These are phyloP conservation scores for Sambucus nigra DNA, from an alignment of 129 eudicot genomes.

Conservation along the genomic window DNA sequence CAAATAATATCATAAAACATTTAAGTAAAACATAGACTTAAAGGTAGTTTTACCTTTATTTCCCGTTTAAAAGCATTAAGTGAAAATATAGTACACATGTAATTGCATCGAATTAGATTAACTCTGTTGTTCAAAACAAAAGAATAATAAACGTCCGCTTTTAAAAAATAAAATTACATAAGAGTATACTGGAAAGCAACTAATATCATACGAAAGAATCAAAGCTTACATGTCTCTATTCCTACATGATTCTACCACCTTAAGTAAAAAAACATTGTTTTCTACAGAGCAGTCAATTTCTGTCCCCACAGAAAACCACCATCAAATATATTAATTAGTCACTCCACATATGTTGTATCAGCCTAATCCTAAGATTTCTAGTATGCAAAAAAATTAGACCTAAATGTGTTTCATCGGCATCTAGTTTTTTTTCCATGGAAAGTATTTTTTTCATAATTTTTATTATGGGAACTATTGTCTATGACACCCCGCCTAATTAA, in stretches of 20 bases:
- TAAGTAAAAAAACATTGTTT: slow-evolving; percentile 30
- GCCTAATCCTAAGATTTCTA: slow-evolving; percentile 9
- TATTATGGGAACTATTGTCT: too few relatives aligned
- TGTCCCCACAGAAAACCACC: slow-evolving; percentile 42
- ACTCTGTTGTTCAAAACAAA: too few relatives aligned
- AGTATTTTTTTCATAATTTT: too few relatives aligned
- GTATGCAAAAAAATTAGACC: slow-evolving; percentile 18
- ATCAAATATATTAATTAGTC: slow-evolving; percentile 34
- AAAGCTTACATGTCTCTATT: slow-evolving; percentile 32
- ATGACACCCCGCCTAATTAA: too few relatives aligned
- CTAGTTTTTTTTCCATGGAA: slow-evolving; percentile 9
- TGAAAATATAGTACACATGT: too few relatives aligned
- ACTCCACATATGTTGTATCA: slow-evolving; percentile 29
- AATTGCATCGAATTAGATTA: too few relatives aligned
- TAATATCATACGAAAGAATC: background rate
- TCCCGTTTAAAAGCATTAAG: too few relatives aligned
- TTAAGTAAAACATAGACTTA: too few relatives aligned
- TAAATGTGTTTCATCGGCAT: slow-evolving; percentile 18
- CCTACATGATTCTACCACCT: slow-evolving; percentile 26
- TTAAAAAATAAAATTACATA: too few relatives aligned
- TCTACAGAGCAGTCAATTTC: slow-evolving; percentile 51
- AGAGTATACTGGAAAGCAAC: background rate
- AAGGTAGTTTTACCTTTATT: too few relatives aligned
- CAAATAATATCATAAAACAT: too few relatives aligned
- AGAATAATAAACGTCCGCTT: too few relatives aligned